Evolutionary conservation across 352 stramenopile genomes (phyloP).

Genomic region (Phytophthora syringae): DNA sequence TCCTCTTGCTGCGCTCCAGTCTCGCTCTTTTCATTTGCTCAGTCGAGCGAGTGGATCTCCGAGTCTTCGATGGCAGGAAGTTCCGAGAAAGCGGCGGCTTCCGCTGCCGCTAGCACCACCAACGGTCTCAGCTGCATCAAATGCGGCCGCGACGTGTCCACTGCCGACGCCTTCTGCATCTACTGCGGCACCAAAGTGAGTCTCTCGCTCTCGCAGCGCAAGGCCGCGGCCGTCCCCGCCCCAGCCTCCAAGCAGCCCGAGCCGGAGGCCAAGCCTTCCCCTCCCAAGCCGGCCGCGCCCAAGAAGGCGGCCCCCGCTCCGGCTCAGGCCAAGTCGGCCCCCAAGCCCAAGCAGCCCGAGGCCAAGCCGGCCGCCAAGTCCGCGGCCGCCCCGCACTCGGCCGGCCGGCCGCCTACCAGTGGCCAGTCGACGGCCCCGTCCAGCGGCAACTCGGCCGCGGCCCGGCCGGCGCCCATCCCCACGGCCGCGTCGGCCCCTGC

Average conservation of each 20-base stretch:
- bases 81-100: slow-evolving; percentile 61
- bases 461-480: slow-evolving; percentile 31
- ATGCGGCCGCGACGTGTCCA: slow-evolving; percentile 74
- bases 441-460: slow-evolving; percentile 22
- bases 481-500: slow-evolving; percentile 24
- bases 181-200: slow-evolving; percentile 89
- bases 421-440: slow-evolving; percentile 34
- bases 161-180: slow-evolving; percentile 86
- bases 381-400: slow-evolving; percentile 28
- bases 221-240: slow-evolving; percentile 31
- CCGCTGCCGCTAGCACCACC: slow-evolving; percentile 36
- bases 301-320: no score
- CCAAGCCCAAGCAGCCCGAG: slow-evolving; percentile 28
- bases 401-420: slow-evolving; percentile 38
- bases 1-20: slow-evolving; percentile 54
- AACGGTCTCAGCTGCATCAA: slow-evolving; percentile 76
- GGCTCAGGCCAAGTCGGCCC: neutral
- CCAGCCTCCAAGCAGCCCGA: no score
- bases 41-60: slow-evolving; percentile 9
- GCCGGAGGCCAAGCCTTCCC: no score
- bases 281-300: no score
- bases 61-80: slow-evolving; percentile 63
- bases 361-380: slow-evolving; percentile 9
- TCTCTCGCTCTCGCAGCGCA: slow-evolving; percentile 64
- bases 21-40: slow-evolving; percentile 18